Evolutionary conservation across 2,329 filamentous ascomycete genomes (phyloP).

Genomic region (Graphilbum sp.): DNA sequence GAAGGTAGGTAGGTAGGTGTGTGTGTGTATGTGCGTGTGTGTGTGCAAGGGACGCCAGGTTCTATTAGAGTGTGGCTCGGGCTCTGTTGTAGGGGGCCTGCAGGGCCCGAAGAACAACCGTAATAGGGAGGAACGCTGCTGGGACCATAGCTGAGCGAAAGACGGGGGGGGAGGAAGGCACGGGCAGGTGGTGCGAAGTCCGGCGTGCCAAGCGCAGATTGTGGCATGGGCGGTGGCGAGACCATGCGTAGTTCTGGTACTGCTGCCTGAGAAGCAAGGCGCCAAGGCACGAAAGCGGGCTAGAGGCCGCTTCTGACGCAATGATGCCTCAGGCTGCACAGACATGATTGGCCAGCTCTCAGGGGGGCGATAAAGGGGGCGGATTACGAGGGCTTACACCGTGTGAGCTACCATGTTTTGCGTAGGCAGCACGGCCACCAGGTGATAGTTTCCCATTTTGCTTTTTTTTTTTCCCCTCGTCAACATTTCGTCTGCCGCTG

Average conservation of each 20-base stretch:
- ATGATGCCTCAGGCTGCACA: slow-evolving; percentile 8
- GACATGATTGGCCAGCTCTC: neutral
- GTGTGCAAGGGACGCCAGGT: neutral
- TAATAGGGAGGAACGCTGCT: too few relatives aligned
- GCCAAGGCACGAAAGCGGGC: slow-evolving; percentile 1
- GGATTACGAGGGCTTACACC: too few relatives aligned
- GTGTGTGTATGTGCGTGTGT: neutral
- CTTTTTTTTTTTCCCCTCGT: too few relatives aligned
- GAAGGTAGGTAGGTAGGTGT: slow-evolving; percentile 2
- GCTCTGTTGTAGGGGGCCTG: too few relatives aligned
- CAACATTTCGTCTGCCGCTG: too few relatives aligned
- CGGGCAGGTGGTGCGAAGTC: neutral
- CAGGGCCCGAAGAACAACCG: too few relatives aligned
- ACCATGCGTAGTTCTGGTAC: slow-evolving; percentile 12
- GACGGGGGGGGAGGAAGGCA: neutral
- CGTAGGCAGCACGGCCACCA: too few relatives aligned
- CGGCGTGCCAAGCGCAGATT: slow-evolving; percentile 6
- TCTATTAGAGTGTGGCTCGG: too few relatives aligned
- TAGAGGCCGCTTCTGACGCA: slow-evolving; percentile 1
- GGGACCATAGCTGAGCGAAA: neutral
- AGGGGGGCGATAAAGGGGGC: slow-evolving; percentile 1
- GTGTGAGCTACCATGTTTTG: too few relatives aligned
- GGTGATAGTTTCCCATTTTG: too few relatives aligned
- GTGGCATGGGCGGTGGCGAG: slow-evolving; percentile 5
- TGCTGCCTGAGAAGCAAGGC: slow-evolving; percentile 8